Conservation (phyloP, 768 basidiomycete genomes). For the Boletus eberwhitei region DNA sequence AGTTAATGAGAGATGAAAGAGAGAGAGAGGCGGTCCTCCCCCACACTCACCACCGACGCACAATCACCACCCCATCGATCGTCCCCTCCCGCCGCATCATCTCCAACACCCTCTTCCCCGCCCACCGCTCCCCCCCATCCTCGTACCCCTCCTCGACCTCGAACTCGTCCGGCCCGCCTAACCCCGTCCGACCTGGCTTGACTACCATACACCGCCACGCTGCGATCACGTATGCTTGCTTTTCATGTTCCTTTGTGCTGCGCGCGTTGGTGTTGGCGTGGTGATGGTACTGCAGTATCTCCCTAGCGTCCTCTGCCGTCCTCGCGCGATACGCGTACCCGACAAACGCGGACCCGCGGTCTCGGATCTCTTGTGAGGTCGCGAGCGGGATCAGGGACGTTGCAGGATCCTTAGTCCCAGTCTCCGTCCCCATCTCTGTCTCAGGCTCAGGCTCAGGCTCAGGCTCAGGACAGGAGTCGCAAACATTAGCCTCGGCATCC, state of each 20-base stretch:
- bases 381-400: constrained; percentile 14
- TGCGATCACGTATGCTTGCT: constrained; percentile 54
- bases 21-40: not conserved
- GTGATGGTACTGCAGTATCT: not conserved
- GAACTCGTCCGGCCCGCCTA: constrained; percentile 75
- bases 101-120: constrained; percentile 56
- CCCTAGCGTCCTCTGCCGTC: constrained; percentile 28
- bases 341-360: constrained; percentile 70
- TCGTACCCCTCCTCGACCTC: constrained; percentile 56
- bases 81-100: constrained; percentile 68
- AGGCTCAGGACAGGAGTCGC: no score
- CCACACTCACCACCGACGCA: constrained; percentile 62
- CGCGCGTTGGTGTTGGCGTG: not conserved
- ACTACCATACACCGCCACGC: constrained; percentile 80
- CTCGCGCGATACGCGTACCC: constrained; percentile 59
- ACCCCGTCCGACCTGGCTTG: constrained; percentile 60
- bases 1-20: no score
- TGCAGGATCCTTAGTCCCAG: not conserved
- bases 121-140: constrained; percentile 80
- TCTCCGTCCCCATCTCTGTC: not conserved
- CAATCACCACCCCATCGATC: constrained; percentile 76
- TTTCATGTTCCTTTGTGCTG: not conserved
- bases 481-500: no score
- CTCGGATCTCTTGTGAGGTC: constrained; percentile 72
- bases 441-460: no score